These are phyloP conservation scores for Pythium periplocum DNA, from an alignment of 352 stramenopile species.

Conservation along the genomic window DNA sequence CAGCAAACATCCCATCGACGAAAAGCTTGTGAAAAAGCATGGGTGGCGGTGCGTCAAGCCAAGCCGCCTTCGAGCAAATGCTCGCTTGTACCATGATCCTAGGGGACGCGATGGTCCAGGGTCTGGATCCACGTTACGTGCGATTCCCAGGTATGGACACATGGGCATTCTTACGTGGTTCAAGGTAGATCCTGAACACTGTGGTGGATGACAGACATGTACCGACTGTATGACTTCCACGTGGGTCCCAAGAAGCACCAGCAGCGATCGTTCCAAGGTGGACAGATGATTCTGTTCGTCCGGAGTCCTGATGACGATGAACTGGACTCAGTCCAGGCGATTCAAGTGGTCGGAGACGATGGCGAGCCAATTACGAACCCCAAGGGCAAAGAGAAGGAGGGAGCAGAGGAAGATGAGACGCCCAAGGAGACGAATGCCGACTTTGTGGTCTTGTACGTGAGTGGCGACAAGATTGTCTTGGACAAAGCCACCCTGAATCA, in stretches of 20 bases:
- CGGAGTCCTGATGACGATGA: conserved; percentile 28
- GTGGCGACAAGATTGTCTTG: conserved; percentile 68
- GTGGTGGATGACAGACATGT: conserved; percentile 34
- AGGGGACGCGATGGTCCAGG: conserved; percentile 76
- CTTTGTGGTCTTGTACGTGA: conserved; percentile 58
- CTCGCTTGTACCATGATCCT: conserved; percentile 83
- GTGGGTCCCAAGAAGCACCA: conserved; percentile 61
- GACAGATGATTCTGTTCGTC: conserved; percentile 65
- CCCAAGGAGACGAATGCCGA: conserved; percentile 36
- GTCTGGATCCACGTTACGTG: conserved; percentile 71
- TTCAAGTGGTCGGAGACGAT: conserved; percentile 9
- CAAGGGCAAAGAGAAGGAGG: conserved; percentile 4
- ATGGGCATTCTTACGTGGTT: neutral
- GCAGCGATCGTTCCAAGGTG: conserved; percentile 37
- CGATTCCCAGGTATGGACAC: conserved; percentile 50
- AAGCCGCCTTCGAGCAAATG: conserved; percentile 76
- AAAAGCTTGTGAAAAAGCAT: conserved; percentile 19
- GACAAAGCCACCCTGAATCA: conserved; percentile 56
- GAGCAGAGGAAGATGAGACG: conserved; percentile 13
- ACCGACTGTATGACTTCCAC: conserved; percentile 79
- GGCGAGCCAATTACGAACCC: conserved; percentile 7
- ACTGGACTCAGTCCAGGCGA: conserved; percentile 14
- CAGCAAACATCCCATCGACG: no score
- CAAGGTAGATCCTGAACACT: neutral
- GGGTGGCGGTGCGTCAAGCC: conserved; percentile 63